These are phyloP conservation scores for Sporothrix dimorphospora DNA, from an alignment of 2,329 filamentous ascomycete genomes.

Conservation along the genomic window DNA sequence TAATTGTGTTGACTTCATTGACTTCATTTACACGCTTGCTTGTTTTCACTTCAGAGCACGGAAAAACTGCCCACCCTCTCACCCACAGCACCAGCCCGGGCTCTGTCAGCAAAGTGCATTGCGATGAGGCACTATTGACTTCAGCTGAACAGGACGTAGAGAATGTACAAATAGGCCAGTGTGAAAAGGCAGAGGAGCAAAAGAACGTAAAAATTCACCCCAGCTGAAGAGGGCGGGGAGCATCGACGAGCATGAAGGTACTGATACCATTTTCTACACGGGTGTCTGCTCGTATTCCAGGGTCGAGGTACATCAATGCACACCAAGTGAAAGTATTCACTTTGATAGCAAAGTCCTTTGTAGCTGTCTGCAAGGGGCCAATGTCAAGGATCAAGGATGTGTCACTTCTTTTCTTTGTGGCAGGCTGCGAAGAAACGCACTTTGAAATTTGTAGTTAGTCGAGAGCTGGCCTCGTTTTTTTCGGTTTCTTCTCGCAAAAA, in stretches of 20 bases:
- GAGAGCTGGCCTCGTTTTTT: neutral
- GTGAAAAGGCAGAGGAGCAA: no score
- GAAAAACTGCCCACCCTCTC: neutral
- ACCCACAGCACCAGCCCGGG: neutral
- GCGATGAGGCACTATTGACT: neutral
- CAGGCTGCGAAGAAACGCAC: neutral
- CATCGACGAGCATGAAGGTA: neutral
- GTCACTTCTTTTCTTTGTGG: neutral
- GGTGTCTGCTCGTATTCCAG: neutral
- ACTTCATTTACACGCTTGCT: neutral
- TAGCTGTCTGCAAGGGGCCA: neutral
- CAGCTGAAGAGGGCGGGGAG: no score
- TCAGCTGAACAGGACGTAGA: neutral
- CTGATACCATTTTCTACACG: neutral
- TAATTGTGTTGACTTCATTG: neutral
- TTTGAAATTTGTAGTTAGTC: neutral
- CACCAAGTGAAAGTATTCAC: neutral
- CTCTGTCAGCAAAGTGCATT: neutral
- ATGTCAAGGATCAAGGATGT: neutral
- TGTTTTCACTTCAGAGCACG: neutral
- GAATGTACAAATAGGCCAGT: neutral
- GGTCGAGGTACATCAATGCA: neutral
- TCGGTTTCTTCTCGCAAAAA: neutral
- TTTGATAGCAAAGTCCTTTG: neutral
- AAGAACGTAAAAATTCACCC: no score